These are phyloP conservation scores for Porcisia hertigi DNA, from an alignment of 208 protist species.

Conservation along the genomic window DNA sequence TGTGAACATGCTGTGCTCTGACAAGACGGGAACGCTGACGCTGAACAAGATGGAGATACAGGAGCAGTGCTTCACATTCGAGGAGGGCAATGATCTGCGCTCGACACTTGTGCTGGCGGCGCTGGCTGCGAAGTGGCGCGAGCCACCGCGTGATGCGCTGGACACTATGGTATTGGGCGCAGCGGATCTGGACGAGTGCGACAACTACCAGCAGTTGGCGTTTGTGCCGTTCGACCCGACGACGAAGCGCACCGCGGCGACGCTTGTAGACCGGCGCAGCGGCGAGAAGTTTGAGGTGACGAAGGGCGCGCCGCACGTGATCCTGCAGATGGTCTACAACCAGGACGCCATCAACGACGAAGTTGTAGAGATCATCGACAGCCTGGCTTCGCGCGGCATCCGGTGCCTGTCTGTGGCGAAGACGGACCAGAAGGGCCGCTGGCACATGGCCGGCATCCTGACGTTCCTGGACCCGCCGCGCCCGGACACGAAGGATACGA, in stretches of 20 bases:
- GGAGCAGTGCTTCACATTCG: conserved; percentile 74
- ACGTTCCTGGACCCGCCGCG: conserved; percentile 93
- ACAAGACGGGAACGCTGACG: conserved; percentile 96
- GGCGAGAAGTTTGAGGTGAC: conserved; percentile 80
- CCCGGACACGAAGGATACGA: conserved; percentile 89
- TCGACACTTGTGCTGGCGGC: conserved; percentile 70
- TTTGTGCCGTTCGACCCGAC: conserved; percentile 41
- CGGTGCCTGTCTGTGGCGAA: conserved; percentile 75
- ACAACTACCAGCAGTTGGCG: conserved; percentile 77
- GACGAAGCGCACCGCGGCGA: conserved; percentile 45
- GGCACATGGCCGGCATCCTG: conserved; percentile 87
- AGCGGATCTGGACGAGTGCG: conserved; percentile 76
- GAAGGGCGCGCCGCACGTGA: conserved; percentile 90
- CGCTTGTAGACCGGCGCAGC: conserved; percentile 54
- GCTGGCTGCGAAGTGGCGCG: conserved; percentile 91
- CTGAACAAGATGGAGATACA: conserved; percentile 93
- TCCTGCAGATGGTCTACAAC: conserved; percentile 78
- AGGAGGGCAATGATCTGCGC: conserved; percentile 61
- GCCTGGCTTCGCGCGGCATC: conserved; percentile 65
- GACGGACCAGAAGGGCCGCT: conserved; percentile 57
- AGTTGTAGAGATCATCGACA: conserved; percentile 75
- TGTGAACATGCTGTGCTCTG: conserved; percentile 93
- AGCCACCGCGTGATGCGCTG: conserved; percentile 88
- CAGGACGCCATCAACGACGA: conserved; percentile 73
- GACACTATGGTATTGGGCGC: conserved; percentile 88